phyloP scores from a whole-genome alignment of 306 rosid genomes.

The Canavalia ensiformis region DNA sequence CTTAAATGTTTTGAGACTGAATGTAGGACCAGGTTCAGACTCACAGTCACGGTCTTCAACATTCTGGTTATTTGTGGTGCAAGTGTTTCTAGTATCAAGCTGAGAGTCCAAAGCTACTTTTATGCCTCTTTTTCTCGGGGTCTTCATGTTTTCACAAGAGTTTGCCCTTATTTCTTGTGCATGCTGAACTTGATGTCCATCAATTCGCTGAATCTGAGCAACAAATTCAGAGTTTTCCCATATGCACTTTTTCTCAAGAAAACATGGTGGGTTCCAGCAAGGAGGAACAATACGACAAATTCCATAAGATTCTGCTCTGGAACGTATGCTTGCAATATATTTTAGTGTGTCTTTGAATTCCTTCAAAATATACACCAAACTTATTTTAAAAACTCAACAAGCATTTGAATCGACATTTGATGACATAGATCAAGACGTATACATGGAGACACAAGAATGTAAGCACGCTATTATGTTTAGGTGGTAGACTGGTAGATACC shows the following conservation, averaged over 20 bases:
- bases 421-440: constrained; percentile 37
- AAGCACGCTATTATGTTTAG: constrained; percentile 35
- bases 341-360: constrained; percentile 75
- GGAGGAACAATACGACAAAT: constrained; percentile 86
- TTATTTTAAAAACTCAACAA: constrained; percentile 41
- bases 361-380: constrained; percentile 59
- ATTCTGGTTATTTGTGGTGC: constrained; percentile 48
- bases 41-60: constrained; percentile 41
- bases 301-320: constrained; percentile 74
- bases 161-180: constrained; percentile 43
- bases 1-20: constrained; percentile 69
- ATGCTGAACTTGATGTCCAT: constrained; percentile 64
- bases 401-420: constrained; percentile 38
- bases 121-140: constrained; percentile 61
- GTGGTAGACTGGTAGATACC: constrained; percentile 59
- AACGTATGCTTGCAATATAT: constrained; percentile 74
- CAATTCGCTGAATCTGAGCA: constrained; percentile 71
- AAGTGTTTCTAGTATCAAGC: constrained; percentile 39
- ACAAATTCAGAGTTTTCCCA: constrained; percentile 69
- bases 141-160: constrained; percentile 40
- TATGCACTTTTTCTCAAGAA: constrained; percentile 51
- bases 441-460: constrained; percentile 41
- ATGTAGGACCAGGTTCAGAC: constrained; percentile 65
- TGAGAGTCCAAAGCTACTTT: constrained; percentile 53
- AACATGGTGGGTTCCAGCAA: constrained; percentile 71